Conservation (phyloP, 805 yeast genomes). For the Saccharomycopsis oosterbeekiorum region DNA sequence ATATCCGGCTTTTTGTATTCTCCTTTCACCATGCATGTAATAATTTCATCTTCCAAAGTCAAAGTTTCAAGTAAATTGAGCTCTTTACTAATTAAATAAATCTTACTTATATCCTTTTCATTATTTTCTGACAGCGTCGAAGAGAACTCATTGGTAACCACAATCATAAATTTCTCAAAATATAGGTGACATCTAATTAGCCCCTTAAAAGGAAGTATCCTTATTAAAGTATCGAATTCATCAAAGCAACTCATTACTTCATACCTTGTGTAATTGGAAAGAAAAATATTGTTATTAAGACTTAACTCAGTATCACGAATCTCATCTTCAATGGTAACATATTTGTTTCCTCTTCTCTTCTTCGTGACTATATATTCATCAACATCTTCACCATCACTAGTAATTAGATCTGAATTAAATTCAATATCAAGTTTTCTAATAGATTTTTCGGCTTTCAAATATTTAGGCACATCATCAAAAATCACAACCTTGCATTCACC, state of each 20-base stretch:
- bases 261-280: neutral
- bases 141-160: slow-evolving; percentile 1
- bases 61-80: neutral
- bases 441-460: neutral
- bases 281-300: neutral
- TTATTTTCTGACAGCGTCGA: neutral
- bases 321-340: neutral
- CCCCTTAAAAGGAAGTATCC: neutral
- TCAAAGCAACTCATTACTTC: neutral
- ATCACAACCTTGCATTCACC: neutral
- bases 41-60: neutral
- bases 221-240: neutral
- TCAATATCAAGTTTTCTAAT: neutral
- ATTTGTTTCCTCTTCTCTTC: neutral
- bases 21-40: neutral
- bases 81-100: neutral
- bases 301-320: too few species aligned
- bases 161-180: neutral
- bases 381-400: neutral
- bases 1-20: neutral
- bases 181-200: neutral
- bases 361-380: neutral
- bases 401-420: neutral
- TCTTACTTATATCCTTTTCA: neutral
- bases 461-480: neutral